phyloP scores from a whole-genome alignment of 257 asterid genomes.

The Solanum ossicruentum region DNA sequence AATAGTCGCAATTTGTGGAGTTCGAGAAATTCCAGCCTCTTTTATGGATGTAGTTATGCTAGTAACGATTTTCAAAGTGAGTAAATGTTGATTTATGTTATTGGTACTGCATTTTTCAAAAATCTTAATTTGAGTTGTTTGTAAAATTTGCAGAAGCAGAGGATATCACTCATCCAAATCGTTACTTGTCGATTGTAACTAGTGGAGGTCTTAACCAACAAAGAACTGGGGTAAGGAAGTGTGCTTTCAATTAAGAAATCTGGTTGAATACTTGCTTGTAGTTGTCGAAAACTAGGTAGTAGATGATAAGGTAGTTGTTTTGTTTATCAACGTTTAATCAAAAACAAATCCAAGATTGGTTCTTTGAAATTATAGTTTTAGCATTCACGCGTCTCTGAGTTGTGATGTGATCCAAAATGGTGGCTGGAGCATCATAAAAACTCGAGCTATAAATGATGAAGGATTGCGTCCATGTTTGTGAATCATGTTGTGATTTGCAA shows the following conservation, averaged over 20 bases:
- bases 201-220: slow-evolving; percentile 99
- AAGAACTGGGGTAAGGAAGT: slow-evolving; percentile 78
- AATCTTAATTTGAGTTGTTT: background rate
- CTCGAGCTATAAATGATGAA: background rate
- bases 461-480: background rate
- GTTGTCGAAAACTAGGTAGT: background rate
- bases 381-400: background rate
- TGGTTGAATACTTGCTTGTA: background rate
- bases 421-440: background rate
- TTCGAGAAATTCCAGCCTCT: slow-evolving; percentile 48
- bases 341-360: background rate
- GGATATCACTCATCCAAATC: slow-evolving; percentile 39
- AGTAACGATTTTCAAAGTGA: slow-evolving; percentile 51
- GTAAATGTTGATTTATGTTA: background rate
- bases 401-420: background rate
- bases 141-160: slow-evolving; percentile 43
- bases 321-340: background rate
- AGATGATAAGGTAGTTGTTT: background rate
- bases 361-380: background rate
- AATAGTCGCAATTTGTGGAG: slow-evolving; percentile 69
- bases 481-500: background rate
- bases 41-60: slow-evolving; percentile 67
- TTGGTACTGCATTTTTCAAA: background rate
- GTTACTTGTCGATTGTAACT: slow-evolving; percentile 75
- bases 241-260: background rate